Base-by-base conservation (phyloP, 1,284 basidiomycete genomes). In the Exobasidium cylindrosporum region DNA sequence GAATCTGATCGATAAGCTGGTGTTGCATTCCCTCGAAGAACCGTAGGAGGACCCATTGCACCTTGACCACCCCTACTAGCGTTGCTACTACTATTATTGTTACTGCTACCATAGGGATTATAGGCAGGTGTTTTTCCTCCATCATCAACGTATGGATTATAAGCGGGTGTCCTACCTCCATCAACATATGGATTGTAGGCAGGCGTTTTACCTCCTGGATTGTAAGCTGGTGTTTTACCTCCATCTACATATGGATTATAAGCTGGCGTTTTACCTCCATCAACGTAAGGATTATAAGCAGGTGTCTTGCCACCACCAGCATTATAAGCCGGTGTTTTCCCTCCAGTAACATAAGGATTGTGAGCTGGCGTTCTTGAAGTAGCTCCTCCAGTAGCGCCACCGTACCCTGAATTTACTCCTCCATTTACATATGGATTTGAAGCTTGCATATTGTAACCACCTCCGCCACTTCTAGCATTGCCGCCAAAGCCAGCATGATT, bases 101-200 rank as follows among this genome's bases (percentile, higher is more conserved):
- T 56, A n/a, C 26, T 28, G 17, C 61, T 58, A 46, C 30, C 58
- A 28, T 32, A 35, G 29, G 43, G 26, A 23, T 45, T 54, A 67
- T 77, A 74, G 0, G 72, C 75, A 0, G 75, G 75, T n/a, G 75
- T 77, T 50, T 68, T 69, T 13, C 70, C 72, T 24, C 74, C 73
- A 26, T 68, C 70, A 23, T 56, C 4, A 40, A 40, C 23, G 56
- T 55, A n/a, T 55, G 29, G 44, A 13, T 28, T 28, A 21, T 62
- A 43, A 10, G 60, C 57, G 23, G 60, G 58, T 28, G 58, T 61
- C 14, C 53, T 43, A 6, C 54, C 52, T 10, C 60, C 60, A 21
- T 29, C 57, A 24, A 50, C 47, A 13, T 50, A 50, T 24, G 47
- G 47, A 13, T 50, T 46, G 44, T 61, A 61, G 6, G 60, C 58